Evolutionary conservation across 2,329 filamentous ascomycete genomes (phyloP).

Genomic region (Microascus cirrosus): DNA sequence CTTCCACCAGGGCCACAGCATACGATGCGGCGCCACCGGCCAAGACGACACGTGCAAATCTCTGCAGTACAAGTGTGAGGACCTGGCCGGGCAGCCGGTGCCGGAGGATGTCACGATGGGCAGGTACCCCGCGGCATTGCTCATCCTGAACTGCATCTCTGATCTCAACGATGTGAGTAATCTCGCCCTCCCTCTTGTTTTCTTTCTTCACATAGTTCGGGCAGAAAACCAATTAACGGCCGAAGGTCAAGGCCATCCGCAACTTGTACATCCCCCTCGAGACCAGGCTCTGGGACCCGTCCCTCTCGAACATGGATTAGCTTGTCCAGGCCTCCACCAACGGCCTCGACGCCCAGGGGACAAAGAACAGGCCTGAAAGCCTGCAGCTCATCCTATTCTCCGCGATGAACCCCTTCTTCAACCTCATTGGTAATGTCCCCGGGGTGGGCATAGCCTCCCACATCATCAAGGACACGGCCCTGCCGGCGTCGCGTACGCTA

Average conservation of each 20-base stretch:
- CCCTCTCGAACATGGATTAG: neutral
- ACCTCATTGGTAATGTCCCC: neutral
- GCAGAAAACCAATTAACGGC: neutral
- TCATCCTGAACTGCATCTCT: neutral
- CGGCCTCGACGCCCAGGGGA: neutral
- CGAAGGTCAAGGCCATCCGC: neutral
- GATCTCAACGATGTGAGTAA: neutral
- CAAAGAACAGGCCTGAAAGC: neutral
- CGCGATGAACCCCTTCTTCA: neutral
- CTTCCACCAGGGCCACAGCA: neutral
- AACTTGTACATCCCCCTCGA: neutral
- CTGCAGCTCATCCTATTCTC: neutral
- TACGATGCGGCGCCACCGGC: neutral
- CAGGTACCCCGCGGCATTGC: neutral
- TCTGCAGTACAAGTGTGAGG: neutral
- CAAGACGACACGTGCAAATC: neutral
- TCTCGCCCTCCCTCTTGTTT: neutral
- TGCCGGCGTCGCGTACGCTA: neutral
- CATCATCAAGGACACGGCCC: neutral
- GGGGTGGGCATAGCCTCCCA: neutral
- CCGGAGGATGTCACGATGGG: neutral
- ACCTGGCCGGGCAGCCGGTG: neutral
- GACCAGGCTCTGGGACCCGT: neutral
- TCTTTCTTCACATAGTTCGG: neutral
- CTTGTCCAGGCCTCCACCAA: neutral